phyloP scores from a whole-genome alignment of 345 rosid species.

The Clarkia xantiana region DNA sequence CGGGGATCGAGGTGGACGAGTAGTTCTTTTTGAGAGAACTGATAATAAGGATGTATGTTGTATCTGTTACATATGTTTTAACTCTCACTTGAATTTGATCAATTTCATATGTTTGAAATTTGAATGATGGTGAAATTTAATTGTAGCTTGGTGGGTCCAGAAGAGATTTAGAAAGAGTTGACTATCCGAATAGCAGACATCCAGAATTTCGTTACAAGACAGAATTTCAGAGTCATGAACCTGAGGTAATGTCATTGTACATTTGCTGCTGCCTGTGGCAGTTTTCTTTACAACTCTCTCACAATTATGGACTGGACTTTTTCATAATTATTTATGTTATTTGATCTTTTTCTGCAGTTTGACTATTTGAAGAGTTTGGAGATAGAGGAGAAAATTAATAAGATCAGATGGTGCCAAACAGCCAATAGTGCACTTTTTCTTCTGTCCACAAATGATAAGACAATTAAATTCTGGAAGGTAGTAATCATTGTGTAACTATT shows the following conservation, averaged over 20 bases:
- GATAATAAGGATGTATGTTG: conserved; percentile 59
- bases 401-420: conserved; percentile 97
- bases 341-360: conserved; percentile 42
- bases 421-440: conserved; percentile 87
- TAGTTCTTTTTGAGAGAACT: conserved; percentile 95
- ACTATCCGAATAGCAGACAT: conserved; percentile 57
- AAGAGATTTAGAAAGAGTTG: conserved; percentile 66
- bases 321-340: conserved; percentile 1
- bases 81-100: neutral
- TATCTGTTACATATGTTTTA: conserved; percentile 9
- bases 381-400: conserved; percentile 99
- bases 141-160: conserved; percentile 64
- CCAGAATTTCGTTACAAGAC: conserved; percentile 98
- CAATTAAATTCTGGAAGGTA: conserved; percentile 99
- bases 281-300: conserved; percentile 6
- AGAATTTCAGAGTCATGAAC: conserved; percentile 99
- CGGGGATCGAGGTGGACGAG: conserved; percentile 99
- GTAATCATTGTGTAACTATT: conserved; percentile 5
- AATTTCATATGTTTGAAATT: neutral
- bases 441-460: conserved; percentile 94
- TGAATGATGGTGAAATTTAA: conserved; percentile 4
- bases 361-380: conserved; percentile 99
- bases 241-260: conserved; percentile 49
- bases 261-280: conserved; percentile 3
- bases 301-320: neutral